Percentiles rank a stretch among this genome's conserved stretches.
Evolutionary conservation across 306 rosid species (phyloP).

Genomic region (Prinsepia uniflora): DNA sequence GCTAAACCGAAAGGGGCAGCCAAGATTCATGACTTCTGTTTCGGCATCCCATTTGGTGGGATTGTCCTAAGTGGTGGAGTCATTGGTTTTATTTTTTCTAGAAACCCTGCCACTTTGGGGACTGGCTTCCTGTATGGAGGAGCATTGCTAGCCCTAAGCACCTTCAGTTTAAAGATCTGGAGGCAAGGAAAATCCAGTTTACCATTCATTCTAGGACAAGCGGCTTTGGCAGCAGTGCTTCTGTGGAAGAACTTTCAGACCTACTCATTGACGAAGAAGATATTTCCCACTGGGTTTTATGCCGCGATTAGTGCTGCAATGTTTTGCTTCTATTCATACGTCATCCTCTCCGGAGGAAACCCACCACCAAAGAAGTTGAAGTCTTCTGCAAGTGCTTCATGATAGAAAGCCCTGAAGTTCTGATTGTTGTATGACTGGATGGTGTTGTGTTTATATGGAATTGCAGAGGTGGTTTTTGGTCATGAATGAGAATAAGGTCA

Average conservation of each 20-base stretch:
- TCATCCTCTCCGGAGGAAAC: constrained; percentile 73
- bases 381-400: constrained; percentile 51
- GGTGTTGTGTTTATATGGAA: constrained; percentile 14
- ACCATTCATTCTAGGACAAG: constrained; percentile 86
- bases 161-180: constrained; percentile 88
- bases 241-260: constrained; percentile 74
- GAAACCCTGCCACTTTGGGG: constrained; percentile 61
- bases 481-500: not conserved
- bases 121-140: constrained; percentile 72
- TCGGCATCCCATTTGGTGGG: constrained; percentile 96
- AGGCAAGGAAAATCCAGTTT: constrained; percentile 85
- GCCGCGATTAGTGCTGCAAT: constrained; percentile 77
- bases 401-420: constrained; percentile 28
- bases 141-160: constrained; percentile 81
- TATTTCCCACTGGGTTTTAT: constrained; percentile 64
- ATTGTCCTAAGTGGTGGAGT: constrained; percentile 74
- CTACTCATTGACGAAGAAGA: constrained; percentile 68
- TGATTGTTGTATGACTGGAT: constrained; percentile 13
- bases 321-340: constrained; percentile 83
- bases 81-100: constrained; percentile 57
- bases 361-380: constrained; percentile 92
- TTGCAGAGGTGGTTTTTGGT: not conserved
- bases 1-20: constrained; percentile 47
- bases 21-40: constrained; percentile 92
- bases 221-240: constrained; percentile 62